Base-by-base conservation (phyloP, 768 basidiomycete species). In the Russula sp. region DNA sequence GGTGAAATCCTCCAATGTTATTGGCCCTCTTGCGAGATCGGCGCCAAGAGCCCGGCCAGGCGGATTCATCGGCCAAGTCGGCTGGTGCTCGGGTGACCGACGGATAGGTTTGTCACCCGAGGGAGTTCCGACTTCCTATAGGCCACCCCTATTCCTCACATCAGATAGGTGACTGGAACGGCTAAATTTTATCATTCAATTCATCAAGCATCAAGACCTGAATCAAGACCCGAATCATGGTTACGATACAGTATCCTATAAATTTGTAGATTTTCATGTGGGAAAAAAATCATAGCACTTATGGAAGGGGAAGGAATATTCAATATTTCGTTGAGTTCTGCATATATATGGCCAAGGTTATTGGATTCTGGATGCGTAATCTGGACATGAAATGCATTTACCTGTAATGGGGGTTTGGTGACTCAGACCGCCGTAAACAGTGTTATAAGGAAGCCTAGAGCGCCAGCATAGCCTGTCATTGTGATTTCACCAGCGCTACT, bases 401-500 rank as follows among this genome's bases (percentile, higher is more conserved):
- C 34, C 34, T 11, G 11, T 34, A 10, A 32, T 9, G 7, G 32
- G 32, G 32, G 32, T 9, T 9, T 9, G 32, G 34, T 34, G 34
- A 7, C 22, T 62, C 38, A 62, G 26, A 55, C 24, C 26, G 59
- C 24, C 26, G 59, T 46, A 10, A 64, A 5, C n/a, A 60, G 5
- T 14, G 59, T 22, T 5, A 52, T 16, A 5, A 64, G 36, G 28
- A 64, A 50, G 13, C 46, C 59, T 7, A 64, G 18, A 1, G 18
- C 28, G 28, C 53, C 61, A 6, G 54, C 16, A n/a, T 62, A 50
- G 42, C 61, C 56, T n/a, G 56, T 26, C 30, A 26, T 49, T 26
- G 61, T 28, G 20, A 57, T 28, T 28, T 14, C 38, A 18, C 20
- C 57, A 9, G 60, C 55, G 22, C 40, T 22, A 26, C 20, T 60